Evolutionary conservation across 345 rosid genomes (phyloP), one percentile per base, ranked within the genome.

Genomic region (Mallotus nudiflorus): DNA sequence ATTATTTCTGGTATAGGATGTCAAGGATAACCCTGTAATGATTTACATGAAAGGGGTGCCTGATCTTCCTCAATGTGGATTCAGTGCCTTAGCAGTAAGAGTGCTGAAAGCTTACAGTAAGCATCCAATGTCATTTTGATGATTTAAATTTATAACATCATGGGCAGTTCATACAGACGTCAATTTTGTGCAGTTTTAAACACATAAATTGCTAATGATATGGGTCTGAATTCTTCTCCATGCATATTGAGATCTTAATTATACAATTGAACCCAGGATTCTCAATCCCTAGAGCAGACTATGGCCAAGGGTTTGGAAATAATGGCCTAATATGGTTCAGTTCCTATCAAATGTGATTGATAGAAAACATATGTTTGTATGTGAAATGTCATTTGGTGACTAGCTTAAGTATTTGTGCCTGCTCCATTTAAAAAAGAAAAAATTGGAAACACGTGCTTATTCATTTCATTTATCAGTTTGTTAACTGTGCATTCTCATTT

Each of bases 31-130:
- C 45, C 98, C 97, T 22, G 91, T 92, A 61, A 89, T 95, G 94
- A 77, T 95, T 37, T 95, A 89, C 84, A 95, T 92, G 97, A 92
- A 95, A 84, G 99, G 98, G 67, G 85, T 88, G 45, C 98, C 98
- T 55, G 98, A 92, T 56, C 58, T 76, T 80, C 99, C 96, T 77
- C 98, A 88, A 73, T 95, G 97, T 80, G 98, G 98, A 62, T 95
- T 92, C 82, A 95, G 99, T 78, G 85, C 98, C 2, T 80, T 90
- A 53, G 99, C 99, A n/a, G 94, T 92, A 6, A 86, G 91, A 74
- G 92, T 92, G 8, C 73, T 95, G 77, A 84, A 85, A 25, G 91
- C 85, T 5, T 90, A 95, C 73, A 77, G 99, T 92, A 83, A 82
- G 97, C 76, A 39, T 56, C 66, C 18, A 20, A 13, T 9, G 42